Conservation (phyloP, 306 rosid species). For the Medicago lupulina region DNA sequence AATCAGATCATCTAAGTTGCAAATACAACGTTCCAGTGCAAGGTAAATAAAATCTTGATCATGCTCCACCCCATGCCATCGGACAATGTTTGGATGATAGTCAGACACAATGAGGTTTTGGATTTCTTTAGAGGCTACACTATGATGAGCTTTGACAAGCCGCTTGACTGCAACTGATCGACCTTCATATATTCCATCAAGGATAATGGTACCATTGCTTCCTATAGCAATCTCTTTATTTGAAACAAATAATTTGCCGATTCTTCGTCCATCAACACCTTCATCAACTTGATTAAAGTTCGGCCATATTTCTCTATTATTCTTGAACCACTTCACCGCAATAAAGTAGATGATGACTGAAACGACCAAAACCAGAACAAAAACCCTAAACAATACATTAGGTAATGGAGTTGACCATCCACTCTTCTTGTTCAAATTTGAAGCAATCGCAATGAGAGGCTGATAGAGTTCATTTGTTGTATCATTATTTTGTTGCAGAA, state of each 20-base stretch:
- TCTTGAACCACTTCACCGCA: conserved; percentile 41
- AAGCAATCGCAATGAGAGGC: conserved; percentile 37
- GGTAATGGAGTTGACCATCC: conserved; percentile 42
- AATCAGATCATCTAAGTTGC: conserved; percentile 72
- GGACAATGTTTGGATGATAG: conserved; percentile 74
- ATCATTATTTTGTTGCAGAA: conserved; percentile 33
- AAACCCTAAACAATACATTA: conserved; percentile 34
- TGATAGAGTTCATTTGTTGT: conserved; percentile 30
- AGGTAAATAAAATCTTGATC: conserved; percentile 87
- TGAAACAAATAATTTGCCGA: conserved; percentile 73
- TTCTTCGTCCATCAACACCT: conserved; percentile 58
- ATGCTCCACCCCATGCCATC: conserved; percentile 84
- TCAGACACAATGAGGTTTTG: conserved; percentile 82
- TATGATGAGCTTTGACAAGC: conserved; percentile 79
- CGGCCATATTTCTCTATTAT: conserved; percentile 38
- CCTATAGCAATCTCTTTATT: conserved; percentile 80
- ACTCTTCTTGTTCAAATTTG: conserved; percentile 30
- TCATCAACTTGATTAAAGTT: conserved; percentile 43
- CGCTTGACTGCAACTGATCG: conserved; percentile 89
- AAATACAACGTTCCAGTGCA: conserved; percentile 77
- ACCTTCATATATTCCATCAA: conserved; percentile 80
- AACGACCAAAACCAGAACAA: conserved; percentile 50
- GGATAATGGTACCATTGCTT: conserved; percentile 83
- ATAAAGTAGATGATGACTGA: conserved; percentile 28
- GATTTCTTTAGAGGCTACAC: conserved; percentile 74